These are phyloP conservation scores for Xylariaceae sp. DNA, from an alignment of 2,329 filamentous ascomycete species.

Conservation along the genomic window DNA sequence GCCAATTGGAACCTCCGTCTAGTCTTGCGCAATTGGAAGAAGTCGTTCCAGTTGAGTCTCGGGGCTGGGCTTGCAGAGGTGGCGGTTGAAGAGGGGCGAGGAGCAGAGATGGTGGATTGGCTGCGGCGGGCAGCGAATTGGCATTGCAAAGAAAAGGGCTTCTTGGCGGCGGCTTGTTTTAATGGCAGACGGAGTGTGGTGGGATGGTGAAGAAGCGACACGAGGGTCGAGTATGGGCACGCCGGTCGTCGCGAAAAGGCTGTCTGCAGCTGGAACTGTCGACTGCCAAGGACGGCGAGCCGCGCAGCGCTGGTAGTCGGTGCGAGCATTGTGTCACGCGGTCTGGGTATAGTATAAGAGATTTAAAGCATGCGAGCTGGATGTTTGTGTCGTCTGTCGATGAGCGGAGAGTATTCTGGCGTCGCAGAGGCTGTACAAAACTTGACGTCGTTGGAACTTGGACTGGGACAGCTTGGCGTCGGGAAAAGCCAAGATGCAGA, in stretches of 20 bases:
- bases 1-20: conserved; percentile 79
- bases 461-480: too few species aligned
- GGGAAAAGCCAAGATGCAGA: too few species aligned
- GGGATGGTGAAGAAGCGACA: conserved; percentile 21
- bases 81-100: conserved; percentile 23
- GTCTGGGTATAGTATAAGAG: background rate
- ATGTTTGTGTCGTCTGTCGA: background rate
- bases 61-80: conserved; percentile 18
- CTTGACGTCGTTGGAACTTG: conserved; percentile 11
- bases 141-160: conserved; percentile 15
- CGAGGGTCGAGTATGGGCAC: conserved; percentile 22
- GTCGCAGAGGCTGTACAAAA: conserved; percentile 10
- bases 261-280: conserved; percentile 27
- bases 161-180: conserved; percentile 17
- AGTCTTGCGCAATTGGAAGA: conserved; percentile 84
- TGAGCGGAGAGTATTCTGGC: conserved; percentile 14
- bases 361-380: background rate
- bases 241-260: conserved; percentile 23
- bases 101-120: conserved; percentile 22
- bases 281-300: conserved; percentile 25
- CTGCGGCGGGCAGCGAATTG: conserved; percentile 24
- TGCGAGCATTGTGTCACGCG: conserved; percentile 23
- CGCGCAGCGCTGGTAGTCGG: conserved; percentile 26
- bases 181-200: conserved; percentile 17
- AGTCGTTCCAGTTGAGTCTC: conserved; percentile 80